Evolutionary conservation across 1,284 basidiomycete species (phyloP).

Genomic region (Omphalotus olearius): DNA sequence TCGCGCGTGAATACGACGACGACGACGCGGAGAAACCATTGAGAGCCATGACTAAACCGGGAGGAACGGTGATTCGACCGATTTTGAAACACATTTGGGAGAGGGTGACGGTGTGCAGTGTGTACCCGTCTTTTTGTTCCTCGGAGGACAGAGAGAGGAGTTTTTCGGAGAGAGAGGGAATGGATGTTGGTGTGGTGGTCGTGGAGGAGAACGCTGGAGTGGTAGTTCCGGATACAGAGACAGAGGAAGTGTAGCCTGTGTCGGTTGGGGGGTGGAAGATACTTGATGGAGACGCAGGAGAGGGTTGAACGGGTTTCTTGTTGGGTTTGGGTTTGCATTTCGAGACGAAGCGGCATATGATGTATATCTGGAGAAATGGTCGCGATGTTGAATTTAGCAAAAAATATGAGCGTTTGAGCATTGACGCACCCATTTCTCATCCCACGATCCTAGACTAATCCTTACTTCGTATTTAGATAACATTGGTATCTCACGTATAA

Average conservation of each 20-base stretch:
- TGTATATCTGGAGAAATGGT: conserved; percentile 20
- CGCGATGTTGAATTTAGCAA: neutral
- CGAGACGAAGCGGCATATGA: conserved; percentile 29
- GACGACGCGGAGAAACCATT: conserved; percentile 47
- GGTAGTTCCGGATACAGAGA: conserved; percentile 1
- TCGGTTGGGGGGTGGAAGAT: too few species aligned
- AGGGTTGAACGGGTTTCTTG: neutral
- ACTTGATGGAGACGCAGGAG: neutral
- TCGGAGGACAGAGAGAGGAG: conserved; percentile 12
- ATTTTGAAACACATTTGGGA: conserved; percentile 73
- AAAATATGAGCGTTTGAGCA: neutral
- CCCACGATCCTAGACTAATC: conserved; percentile 65
- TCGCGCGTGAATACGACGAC: conserved; percentile 32
- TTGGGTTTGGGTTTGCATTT: conserved; percentile 9
- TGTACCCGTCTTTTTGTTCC: conserved; percentile 50
- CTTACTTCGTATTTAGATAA: conserved; percentile 70
- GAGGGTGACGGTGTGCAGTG: conserved; percentile 68
- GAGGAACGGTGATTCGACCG: conserved; percentile 74
- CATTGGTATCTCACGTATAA: conserved; percentile 78
- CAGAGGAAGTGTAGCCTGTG: neutral
- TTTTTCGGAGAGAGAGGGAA: neutral
- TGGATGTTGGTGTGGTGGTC: neutral
- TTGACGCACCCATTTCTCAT: conserved; percentile 77
- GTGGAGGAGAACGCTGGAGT: conserved; percentile 5
- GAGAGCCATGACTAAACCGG: conserved; percentile 48